Evolutionary conservation across 1,139 yeast genomes (phyloP).

Genomic region (Kodamaea derodonti): DNA sequence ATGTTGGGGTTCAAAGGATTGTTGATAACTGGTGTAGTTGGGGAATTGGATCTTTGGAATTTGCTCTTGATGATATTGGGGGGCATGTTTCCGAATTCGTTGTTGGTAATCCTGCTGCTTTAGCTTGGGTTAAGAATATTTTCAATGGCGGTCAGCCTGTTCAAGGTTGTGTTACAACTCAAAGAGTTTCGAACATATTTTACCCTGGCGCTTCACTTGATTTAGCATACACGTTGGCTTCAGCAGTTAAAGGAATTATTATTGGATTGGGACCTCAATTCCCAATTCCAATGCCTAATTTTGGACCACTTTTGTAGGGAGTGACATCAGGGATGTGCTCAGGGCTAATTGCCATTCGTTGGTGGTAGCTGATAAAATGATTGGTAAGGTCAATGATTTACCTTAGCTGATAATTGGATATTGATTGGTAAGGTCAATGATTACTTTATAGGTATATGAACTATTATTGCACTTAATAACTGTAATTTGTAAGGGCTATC

Average conservation of each 20-base stretch:
- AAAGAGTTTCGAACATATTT: constrained; percentile 5
- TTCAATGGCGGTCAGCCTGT: constrained; percentile 14
- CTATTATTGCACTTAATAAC: no score
- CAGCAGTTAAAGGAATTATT: neutral
- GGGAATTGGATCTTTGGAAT: constrained; percentile 14
- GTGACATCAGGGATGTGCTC: no score
- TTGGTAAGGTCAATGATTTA: no score
- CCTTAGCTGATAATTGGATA: no score
- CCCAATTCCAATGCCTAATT: neutral
- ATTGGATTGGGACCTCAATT: constrained; percentile 1
- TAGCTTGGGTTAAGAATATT: constrained; percentile 15
- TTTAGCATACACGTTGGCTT: neutral
- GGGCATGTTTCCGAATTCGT: constrained; percentile 12
- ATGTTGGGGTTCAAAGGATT: constrained; percentile 19
- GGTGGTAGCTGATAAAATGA: no score
- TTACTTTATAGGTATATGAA: no score
- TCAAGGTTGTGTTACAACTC: constrained; percentile 5
- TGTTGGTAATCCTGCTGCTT: constrained; percentile 16
- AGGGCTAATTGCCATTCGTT: no score
- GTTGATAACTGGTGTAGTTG: constrained; percentile 29
- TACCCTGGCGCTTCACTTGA: constrained; percentile 6
- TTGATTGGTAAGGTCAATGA: no score
- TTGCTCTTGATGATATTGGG: constrained; percentile 6
- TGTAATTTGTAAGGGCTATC: no score
- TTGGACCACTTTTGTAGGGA: no score